Evolutionary conservation across 805 yeast genomes (phyloP), one percentile per base, ranked within the genome.

Genomic region (Candida dajiaensis): DNA sequence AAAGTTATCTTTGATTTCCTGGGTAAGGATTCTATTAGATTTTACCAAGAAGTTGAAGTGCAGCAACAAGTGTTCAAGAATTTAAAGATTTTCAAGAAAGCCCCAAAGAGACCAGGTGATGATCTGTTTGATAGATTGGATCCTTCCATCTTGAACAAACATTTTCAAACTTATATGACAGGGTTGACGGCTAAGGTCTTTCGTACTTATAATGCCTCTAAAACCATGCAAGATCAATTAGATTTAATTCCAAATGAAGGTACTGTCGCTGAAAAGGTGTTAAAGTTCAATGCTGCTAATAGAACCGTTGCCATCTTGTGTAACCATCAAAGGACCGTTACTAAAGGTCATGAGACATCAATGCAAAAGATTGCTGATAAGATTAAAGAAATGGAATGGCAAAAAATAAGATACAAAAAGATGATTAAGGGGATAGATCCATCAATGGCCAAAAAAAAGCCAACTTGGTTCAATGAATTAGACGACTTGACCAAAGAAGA

Each of bases 131-230:
- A 90, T 66, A 75, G 97, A 53, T 75, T 92, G 40, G 92, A 85
- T 57, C 97, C 97, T 8, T 68, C 85, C 1, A 69, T 84, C 33
- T 73, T 90, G 59, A 90, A 90, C 71, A 86, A 83, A 64, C 90
- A 89, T 63, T 77, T 90, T 59, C 97, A 89, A 61, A 81, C 77
- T 49, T 89, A 90, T 66, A 84, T 90, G 94, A 81, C 85, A 21
- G 98, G 98, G 0, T 73, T 90, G 53, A 89, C 97, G 0, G 98
- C 98, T 5, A 90, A 90, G 66, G 97, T 90, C 19, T 92, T 90
- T 74, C 95, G 98, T 81, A 90, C 98, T 0, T 90, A 87, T 62
- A 90, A 90, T 68, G 98, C 98, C 1, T 87, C 97, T 1, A 86
- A 87, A 64, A 89, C 97, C 2, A 92, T 90, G 97, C 97, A 90